Base-by-base conservation (phyloP, 495 filamentous ascomycete genomes). In the Penicillium dipodomyicola region DNA sequence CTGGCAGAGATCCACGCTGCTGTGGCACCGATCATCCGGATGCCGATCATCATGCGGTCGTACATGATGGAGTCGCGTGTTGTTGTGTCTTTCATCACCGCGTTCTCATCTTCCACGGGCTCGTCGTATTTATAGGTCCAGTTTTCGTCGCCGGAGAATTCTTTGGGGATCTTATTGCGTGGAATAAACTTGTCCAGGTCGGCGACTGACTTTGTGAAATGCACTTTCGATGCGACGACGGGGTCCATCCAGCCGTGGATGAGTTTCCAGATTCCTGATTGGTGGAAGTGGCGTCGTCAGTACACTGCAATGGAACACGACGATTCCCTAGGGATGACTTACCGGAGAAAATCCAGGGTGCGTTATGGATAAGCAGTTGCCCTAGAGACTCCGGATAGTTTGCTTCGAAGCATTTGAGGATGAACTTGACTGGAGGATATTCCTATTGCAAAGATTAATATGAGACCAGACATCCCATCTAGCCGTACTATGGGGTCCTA, bases 331-430 rank as follows among this genome's bases (percentile, higher is more conserved):
- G 6, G 44, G 27, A 17, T 11, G 4, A 40, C 70, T 25, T 63
- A 87, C 88, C 84, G 73, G 90, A 86, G 73, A 97, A 97, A 15
- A 96, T 75, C 89, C 91, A 96, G 1, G 92, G 92, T 2, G 92
- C 84, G 67, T 95, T 95, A 71, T 97, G 90, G 23, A 97, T 87
- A 9, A 96, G 81, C 14, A 96, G 85, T 3, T 86, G 77, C 40
- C 91, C 92, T 1, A 97, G 78, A 47, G 77, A 87, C 68, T 96
- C 92, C 11, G 92, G 92, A 67, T 96, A 97, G 70, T 96, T 95
- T 22, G 89, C 90, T 75, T 96, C 92, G 65, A 96, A 96, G 68
- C 89, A 92, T 72, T 91, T 91, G 73, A 96, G 91, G 79, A 97
- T 92, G 75, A 95, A 96, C 66, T 91, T 96, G 22, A 96, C 89